Evolutionary conservation across 2,329 filamentous ascomycete species (phyloP), one percentile per base, ranked within the genome.

Genomic region (Anisogramma anomala): DNA sequence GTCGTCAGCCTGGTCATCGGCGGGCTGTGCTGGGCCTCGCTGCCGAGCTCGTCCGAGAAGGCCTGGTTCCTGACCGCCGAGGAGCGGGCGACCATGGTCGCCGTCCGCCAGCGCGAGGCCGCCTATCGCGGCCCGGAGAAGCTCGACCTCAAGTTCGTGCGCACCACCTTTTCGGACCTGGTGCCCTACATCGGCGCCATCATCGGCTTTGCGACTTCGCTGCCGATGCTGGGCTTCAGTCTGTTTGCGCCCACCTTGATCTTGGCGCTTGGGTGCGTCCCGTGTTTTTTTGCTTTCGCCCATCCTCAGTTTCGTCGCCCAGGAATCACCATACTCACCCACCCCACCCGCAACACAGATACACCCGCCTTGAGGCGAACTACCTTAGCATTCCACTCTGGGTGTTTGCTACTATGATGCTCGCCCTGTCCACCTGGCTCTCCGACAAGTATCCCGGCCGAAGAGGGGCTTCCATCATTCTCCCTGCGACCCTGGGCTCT

Each of bases 1-100:
- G 47, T 50, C 17, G 52, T 59, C 3, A 62, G 60, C 10, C 50
- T 59, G 23, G 42, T 52, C 18, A 49, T 60, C 26, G 58, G 58
- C 13, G 17, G 57, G 27, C 6, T 30, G 6, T 30, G 9, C 4
- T 30, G 14, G 13, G 27, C 14, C 3, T 30, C 27, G 27, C 27
- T 30, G 27, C 27, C 27, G 5, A 14, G 5, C 13, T n/a, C 7
- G 13, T 14, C 27, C 4, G 27, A n/a, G 27, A 15, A 10, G 13
- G 27, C 27, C 3, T 30, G 27, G 27, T 30, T 30, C 27, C 7
- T 30, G 27, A 30, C 27, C 3, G 13, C 27, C 13, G 4, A 15
- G 27, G 27, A 30, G n/a, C 13, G 27, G 14, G 27, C 27, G n/a
- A 30, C 27, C 11, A 30, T 30, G 27, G 27, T 8, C 11, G n/a